Conservation (phyloP, 345 rosid genomes). For the Schrenkiella parvula region DNA sequence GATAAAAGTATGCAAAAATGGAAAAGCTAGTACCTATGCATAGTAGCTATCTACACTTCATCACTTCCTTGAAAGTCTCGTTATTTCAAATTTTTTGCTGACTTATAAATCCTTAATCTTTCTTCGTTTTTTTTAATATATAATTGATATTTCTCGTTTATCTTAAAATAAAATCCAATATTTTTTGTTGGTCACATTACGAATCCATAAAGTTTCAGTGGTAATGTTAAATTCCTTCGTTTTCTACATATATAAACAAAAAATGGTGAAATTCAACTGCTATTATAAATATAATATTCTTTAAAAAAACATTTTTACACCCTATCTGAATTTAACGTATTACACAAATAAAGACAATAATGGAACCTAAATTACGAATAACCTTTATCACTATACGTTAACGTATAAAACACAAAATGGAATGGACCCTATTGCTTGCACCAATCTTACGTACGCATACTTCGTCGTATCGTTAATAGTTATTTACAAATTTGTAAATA, state of each 20-base stretch:
- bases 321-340: not conserved
- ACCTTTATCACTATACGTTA: conserved; percentile 5
- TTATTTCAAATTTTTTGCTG: not conserved
- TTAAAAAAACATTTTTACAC: not conserved
- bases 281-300: not conserved
- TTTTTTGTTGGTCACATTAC: not conserved
- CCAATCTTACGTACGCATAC: conserved; percentile 9
- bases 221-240: not conserved
- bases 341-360: not conserved
- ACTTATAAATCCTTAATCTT: not conserved
- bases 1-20: not conserved
- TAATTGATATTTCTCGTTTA: not conserved
- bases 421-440: conserved; percentile 9
- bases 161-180: not conserved
- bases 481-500: not conserved
- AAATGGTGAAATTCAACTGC: not conserved
- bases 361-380: not conserved
- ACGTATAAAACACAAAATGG: not conserved
- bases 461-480: conserved; percentile 1
- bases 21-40: not conserved
- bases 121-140: not conserved
- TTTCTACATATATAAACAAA: not conserved
- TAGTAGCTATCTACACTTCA: not conserved
- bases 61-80: not conserved
- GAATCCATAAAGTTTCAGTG: not conserved